Evolutionary conservation across 306 rosid species (phyloP).

Genomic region (Abrus pulchellus): DNA sequence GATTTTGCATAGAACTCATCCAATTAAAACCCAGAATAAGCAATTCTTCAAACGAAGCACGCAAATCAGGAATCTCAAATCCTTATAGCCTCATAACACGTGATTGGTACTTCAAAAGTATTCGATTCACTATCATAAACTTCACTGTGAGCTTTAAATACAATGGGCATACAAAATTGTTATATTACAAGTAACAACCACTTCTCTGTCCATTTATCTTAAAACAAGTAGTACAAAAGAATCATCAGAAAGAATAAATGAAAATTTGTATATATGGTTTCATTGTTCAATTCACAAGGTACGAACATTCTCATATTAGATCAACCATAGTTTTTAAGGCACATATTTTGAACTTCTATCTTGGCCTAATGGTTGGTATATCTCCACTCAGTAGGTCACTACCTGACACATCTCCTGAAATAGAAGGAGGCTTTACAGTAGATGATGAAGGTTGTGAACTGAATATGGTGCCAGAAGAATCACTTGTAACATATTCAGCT

Average conservation of each 20-base stretch:
- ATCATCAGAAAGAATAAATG: not conserved
- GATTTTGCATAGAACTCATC: too few relatives aligned
- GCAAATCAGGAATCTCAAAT: not conserved
- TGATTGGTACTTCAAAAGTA: not conserved
- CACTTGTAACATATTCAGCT: conserved; percentile 37
- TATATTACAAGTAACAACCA: not conserved
- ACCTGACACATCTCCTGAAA: conserved; percentile 70
- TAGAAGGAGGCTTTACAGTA: conserved; percentile 50
- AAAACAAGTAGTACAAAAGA: conserved; percentile 13
- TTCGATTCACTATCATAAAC: not conserved
- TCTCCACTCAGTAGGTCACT: conserved; percentile 81
- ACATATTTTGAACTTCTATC: conserved; percentile 56
- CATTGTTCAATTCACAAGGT: conserved; percentile 26
- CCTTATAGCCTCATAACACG: not conserved
- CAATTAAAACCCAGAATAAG: too few relatives aligned
- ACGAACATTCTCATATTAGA: conserved; percentile 16
- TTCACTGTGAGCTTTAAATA: not conserved
- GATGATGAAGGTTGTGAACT: conserved; percentile 73
- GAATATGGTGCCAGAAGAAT: conserved; percentile 54
- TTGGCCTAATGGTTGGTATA: conserved; percentile 73
- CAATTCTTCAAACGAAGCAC: not conserved
- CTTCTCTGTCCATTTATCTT: conserved; percentile 14
- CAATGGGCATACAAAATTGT: not conserved
- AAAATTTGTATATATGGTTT: not conserved
- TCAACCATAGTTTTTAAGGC: not conserved